phyloP scores from a whole-genome alignment of 1,284 basidiomycete species.

The Macrocybe sp. region DNA sequence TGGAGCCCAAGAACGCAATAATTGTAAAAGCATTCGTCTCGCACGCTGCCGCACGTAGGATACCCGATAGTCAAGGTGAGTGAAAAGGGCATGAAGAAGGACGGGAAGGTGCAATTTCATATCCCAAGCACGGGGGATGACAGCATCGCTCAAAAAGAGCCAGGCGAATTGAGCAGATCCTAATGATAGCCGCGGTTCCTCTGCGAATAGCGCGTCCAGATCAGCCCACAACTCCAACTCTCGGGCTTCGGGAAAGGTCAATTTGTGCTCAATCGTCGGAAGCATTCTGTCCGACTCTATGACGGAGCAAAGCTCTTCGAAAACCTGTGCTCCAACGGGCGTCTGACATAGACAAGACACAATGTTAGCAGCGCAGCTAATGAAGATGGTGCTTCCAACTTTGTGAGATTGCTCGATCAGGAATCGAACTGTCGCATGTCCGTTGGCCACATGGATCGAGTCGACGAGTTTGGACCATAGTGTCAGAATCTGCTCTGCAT shows the following conservation, averaged over 20 bases:
- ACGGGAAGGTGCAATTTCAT: conserved; percentile 65
- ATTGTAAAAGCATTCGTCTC: conserved; percentile 73
- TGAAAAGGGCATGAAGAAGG: conserved; percentile 79
- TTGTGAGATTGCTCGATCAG: conserved; percentile 86
- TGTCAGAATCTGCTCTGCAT: conserved; percentile 80
- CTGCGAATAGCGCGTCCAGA: conserved; percentile 69
- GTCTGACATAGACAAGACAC: conserved; percentile 85
- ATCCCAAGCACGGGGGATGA: conserved; percentile 78
- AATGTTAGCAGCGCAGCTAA: conserved; percentile 77
- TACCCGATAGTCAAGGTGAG: conserved; percentile 78
- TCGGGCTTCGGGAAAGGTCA: conserved; percentile 61
- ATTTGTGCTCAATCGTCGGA: conserved; percentile 67
- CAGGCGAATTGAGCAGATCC: conserved; percentile 86
- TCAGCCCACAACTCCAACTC: conserved; percentile 73
- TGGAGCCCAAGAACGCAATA: conserved; percentile 74
- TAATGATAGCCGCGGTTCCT: conserved; percentile 62
- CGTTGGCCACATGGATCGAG: conserved; percentile 66
- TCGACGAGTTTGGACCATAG: conserved; percentile 79
- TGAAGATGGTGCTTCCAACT: conserved; percentile 75
- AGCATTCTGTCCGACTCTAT: conserved; percentile 85
- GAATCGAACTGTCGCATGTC: conserved; percentile 79
- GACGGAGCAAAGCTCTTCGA: conserved; percentile 80
- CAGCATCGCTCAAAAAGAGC: conserved; percentile 80
- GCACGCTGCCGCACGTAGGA: conserved; percentile 68
- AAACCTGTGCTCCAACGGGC: conserved; percentile 67